Base-by-base conservation (phyloP, 441 rosid genomes). In the Aquilaria agallochum region DNA sequence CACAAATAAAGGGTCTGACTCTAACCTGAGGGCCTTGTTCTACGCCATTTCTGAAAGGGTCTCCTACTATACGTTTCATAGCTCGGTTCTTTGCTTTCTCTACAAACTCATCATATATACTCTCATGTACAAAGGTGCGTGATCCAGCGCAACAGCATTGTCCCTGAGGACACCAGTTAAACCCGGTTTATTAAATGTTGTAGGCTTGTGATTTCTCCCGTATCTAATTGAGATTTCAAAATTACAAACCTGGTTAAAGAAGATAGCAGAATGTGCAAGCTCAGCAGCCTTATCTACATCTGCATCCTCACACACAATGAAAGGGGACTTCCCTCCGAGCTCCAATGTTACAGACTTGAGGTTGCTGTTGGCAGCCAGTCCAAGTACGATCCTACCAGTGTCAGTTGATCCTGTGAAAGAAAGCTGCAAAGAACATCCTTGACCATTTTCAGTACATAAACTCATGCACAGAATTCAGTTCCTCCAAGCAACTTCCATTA, bases 291-390 rank as follows among this genome's bases (percentile, higher is more conserved):
- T 55, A 42, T 80, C 81, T 31, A 78, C 36, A 65, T 83, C 88
- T n/a, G 81, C 85, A 53, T 83, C 85, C 60, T 80, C 71, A 27
- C 82, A 80, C 13, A 80, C 70, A 44, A 83, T 73, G 64, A 83
- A 67, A 50, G 85, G 83, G 15, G 85, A 83, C 58, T 83, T 83
- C 30, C 83, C 88, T 48, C 85, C 83, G 2, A 83, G 80, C 69
- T 83, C 83, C 59, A 83, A 68, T 4, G 88, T 80, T 56, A 78
- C 81, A 0, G 76, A 59, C 57, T 83, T 83, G 45, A 83, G 80
- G 64, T 82, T 79, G 79, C 84, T 77, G 12, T 60, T 61, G n/a
- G 84, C 77, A 15, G 83, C 82, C 58, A 74, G 50, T 45, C 62
- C 58, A 47, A 77, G 80, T 30, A 82, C 72, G 58, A 69, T 11